Conservation (phyloP, 345 rosid species). For the Clarkia xantiana region DNA sequence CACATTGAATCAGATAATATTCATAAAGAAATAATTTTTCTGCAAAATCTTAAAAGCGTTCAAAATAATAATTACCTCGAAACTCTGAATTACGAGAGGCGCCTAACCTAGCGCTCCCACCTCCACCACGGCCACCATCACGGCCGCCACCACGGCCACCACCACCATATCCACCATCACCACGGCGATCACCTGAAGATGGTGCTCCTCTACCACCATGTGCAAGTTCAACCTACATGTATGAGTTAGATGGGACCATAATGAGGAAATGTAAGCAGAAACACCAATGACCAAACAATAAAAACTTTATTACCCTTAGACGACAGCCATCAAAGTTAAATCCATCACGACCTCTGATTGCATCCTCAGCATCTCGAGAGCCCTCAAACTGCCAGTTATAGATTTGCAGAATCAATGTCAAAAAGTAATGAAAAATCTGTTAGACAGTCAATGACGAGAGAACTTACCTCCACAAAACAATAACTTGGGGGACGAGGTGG, state of each 20-base stretch:
- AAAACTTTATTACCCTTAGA: conserved; percentile 21
- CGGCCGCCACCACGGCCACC: conserved; percentile 8
- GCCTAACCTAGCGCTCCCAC: conserved; percentile 25
- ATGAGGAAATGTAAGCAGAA: conserved; percentile 2
- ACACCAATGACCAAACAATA: not conserved
- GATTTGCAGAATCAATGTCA: not conserved
- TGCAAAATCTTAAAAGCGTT: too few relatives aligned
- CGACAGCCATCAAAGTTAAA: conserved; percentile 48
- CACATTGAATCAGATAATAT: not conserved
- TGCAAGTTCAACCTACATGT: conserved; percentile 85
- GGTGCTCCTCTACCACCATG: conserved; percentile 92
- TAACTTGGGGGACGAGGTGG: conserved; percentile 94
- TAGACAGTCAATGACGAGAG: not conserved
- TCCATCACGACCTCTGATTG: conserved; percentile 50
- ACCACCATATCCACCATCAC: conserved; percentile 20
- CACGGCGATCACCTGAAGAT: conserved; percentile 61
- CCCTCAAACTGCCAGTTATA: conserved; percentile 27
- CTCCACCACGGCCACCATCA: too few relatives aligned
- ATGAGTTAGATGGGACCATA: conserved; percentile 7
- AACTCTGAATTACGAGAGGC: conserved; percentile 74
- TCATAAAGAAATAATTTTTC: too few relatives aligned
- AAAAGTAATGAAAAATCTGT: not conserved
- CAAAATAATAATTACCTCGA: conserved; percentile 47
- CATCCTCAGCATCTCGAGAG: conserved; percentile 46
- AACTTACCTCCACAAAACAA: conserved; percentile 89